These are phyloP conservation scores for Oryza meridionalis DNA, from an alignment of 176 grass and related monocot species.

Conservation along the genomic window DNA sequence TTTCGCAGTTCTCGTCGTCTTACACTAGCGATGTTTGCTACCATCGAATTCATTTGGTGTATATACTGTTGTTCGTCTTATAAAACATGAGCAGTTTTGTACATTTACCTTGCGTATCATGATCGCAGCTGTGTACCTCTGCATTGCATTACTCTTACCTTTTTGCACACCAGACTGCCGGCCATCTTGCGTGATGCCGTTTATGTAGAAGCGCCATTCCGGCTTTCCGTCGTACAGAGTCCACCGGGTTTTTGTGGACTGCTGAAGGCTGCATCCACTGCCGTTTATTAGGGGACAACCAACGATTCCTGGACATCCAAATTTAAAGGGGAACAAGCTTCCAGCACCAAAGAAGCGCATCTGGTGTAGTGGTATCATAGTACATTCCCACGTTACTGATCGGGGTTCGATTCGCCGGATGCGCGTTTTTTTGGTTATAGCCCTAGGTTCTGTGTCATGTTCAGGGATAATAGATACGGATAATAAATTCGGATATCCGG, in stretches of 20 bases:
- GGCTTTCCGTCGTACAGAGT: too few species aligned
- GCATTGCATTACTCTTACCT: neutral
- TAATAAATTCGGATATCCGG: too few species aligned
- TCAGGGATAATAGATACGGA: too few species aligned
- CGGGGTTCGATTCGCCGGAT: slow-evolving; percentile 98
- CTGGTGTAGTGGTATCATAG: slow-evolving; percentile 99
- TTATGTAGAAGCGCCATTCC: neutral
- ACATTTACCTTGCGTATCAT: neutral
- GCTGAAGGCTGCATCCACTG: too few species aligned
- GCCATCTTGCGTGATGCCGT: neutral
- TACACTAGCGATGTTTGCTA: neutral
- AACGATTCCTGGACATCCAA: too few species aligned
- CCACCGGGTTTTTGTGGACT: too few species aligned
- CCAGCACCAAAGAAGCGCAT: slow-evolving; percentile 33
- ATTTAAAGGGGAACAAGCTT: too few species aligned
- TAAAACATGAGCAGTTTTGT: slow-evolving; percentile 27
- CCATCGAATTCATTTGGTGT: slow-evolving; percentile 20
- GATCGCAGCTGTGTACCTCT: neutral
- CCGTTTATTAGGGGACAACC: too few species aligned
- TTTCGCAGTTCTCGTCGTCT: slow-evolving; percentile 15
- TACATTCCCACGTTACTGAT: slow-evolving; percentile 99
- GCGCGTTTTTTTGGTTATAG: slow-evolving; percentile 34
- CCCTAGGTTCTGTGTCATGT: too few species aligned
- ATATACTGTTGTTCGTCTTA: slow-evolving; percentile 35
- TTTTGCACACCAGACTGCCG: neutral